A percentile compares a stretch with the other conserved stretches of the same genome.
Conservation (phyloP, 768 basidiomycete species). For the Serendipita vermifera region DNA sequence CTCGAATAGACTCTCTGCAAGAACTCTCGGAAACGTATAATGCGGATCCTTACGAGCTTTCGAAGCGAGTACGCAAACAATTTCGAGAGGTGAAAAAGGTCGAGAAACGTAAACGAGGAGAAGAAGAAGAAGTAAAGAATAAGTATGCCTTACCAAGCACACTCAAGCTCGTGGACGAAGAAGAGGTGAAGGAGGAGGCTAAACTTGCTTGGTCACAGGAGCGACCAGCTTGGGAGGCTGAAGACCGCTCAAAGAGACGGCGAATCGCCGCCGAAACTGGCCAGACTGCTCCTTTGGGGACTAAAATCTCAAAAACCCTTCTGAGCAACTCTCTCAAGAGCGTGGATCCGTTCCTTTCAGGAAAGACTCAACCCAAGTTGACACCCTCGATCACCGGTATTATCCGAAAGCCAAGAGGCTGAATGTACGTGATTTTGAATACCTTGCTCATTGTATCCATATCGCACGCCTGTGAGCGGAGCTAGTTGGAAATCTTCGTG, state of each 20-base stretch:
- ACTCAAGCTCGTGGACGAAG: constrained; percentile 53
- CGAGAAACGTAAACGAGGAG: constrained; percentile 49
- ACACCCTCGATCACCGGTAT: not conserved
- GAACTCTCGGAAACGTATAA: constrained; percentile 64
- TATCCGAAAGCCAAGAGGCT: not conserved
- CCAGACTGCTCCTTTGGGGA: constrained; percentile 8
- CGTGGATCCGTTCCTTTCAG: constrained; percentile 13
- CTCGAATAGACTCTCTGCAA: constrained; percentile 71
- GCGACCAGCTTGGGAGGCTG: constrained; percentile 33
- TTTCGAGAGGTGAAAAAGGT: constrained; percentile 84
- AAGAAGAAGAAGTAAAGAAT: constrained; percentile 58
- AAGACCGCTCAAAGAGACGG: constrained; percentile 21
- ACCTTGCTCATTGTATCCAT: no score
- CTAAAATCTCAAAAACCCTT: constrained; percentile 12
- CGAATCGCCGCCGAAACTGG: constrained; percentile 13
- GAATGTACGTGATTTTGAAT: no score
- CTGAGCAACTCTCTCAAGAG: constrained; percentile 12
- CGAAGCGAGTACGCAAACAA: constrained; percentile 55
- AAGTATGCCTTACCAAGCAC: constrained; percentile 65
- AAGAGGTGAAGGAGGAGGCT: constrained; percentile 45
- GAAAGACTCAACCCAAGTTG: not conserved
- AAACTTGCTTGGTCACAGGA: constrained; percentile 48
- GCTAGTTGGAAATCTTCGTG: no score
- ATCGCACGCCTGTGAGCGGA: no score
- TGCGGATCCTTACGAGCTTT: constrained; percentile 76